Percentiles rank a stretch among this genome's conserved stretches.
phyloP scores from a whole-genome alignment of 805 yeast genomes.

The Vanderwaltozyma polyspora region DNA sequence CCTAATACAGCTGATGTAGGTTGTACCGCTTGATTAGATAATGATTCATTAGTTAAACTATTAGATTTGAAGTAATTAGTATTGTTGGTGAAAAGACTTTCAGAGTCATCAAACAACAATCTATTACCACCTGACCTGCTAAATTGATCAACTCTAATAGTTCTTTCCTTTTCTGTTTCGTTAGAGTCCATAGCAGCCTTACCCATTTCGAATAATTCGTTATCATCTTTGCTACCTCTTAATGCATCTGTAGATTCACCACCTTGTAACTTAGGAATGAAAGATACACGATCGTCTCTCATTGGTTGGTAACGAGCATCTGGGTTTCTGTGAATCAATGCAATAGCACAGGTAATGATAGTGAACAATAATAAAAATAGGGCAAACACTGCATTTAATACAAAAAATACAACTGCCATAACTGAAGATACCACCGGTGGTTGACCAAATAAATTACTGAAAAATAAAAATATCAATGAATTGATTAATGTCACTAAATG shows the following conservation, averaged over 20 bases:
- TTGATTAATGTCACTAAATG: constrained; percentile 71
- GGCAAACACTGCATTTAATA: constrained; percentile 83
- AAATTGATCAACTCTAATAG: constrained; percentile 15
- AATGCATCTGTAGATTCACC: constrained; percentile 10
- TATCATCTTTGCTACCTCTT: constrained; percentile 19
- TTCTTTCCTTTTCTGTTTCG: constrained; percentile 24
- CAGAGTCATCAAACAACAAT: constrained; percentile 7
- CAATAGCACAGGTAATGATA: constrained; percentile 75
- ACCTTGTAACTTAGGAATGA: constrained; percentile 57
- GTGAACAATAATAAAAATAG: constrained; percentile 73
- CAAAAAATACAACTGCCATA: constrained; percentile 82
- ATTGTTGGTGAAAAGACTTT: background rate
- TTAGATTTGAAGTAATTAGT: background rate
- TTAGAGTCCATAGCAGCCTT: constrained; percentile 29
- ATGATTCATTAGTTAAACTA: background rate
- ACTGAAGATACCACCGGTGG: constrained; percentile 85
- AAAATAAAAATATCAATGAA: constrained; percentile 78
- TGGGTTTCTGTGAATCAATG: constrained; percentile 80
- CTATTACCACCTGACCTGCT: constrained; percentile 3
- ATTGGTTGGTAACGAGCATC: constrained; percentile 92
- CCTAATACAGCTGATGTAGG: constrained; percentile 24
- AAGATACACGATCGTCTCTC: constrained; percentile 94
- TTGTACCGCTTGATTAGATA: constrained; percentile 16
- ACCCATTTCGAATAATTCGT: constrained; percentile 27
- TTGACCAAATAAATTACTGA: constrained; percentile 71